Conservation (phyloP, 768 basidiomycete genomes). For the Rubroboletus pulcherrimus region DNA sequence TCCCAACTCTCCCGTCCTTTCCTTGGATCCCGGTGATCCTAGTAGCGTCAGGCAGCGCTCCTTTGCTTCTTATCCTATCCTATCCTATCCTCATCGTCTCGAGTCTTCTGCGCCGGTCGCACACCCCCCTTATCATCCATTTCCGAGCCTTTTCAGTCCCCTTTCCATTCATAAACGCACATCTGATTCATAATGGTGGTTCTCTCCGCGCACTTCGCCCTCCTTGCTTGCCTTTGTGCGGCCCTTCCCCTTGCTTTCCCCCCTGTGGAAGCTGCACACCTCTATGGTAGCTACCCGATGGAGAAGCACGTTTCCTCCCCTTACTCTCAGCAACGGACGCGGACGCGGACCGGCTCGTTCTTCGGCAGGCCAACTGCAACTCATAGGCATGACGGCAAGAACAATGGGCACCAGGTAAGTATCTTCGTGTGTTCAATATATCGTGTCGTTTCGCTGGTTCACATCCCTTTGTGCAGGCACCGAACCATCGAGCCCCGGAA, state of each 20-base stretch:
- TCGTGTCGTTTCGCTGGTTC: not conserved
- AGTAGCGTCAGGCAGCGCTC: slow-evolving; percentile 15
- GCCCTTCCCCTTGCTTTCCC: slow-evolving; percentile 37
- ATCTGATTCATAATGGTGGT: slow-evolving; percentile 42
- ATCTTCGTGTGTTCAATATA: not conserved
- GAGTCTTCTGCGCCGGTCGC: slow-evolving; percentile 23
- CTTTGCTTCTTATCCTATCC: slow-evolving; percentile 17
- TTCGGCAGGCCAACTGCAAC: not conserved
- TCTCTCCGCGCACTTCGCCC: slow-evolving; percentile 44
- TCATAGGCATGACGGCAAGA: not conserved
- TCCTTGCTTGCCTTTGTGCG: slow-evolving; percentile 44
- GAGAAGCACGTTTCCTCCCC: slow-evolving; percentile 1
- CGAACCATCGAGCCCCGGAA: not conserved
- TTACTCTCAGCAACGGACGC: not conserved
- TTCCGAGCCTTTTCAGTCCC: not conserved
- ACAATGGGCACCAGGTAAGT: slow-evolving; percentile 7
- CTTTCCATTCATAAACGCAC: slow-evolving; percentile 13
- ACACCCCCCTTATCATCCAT: slow-evolving; percentile 16
- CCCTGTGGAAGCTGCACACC: slow-evolving; percentile 38
- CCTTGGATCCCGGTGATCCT: slow-evolving; percentile 56
- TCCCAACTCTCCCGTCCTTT: slow-evolving; percentile 36
- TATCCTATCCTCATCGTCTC: slow-evolving; percentile 16
- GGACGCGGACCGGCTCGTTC: not conserved
- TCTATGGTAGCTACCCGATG: slow-evolving; percentile 23
- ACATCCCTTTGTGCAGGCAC: not conserved